These are phyloP conservation scores for Cerioporus squamosus DNA, from an alignment of 1,284 basidiomycete species.

Conservation along the genomic window DNA sequence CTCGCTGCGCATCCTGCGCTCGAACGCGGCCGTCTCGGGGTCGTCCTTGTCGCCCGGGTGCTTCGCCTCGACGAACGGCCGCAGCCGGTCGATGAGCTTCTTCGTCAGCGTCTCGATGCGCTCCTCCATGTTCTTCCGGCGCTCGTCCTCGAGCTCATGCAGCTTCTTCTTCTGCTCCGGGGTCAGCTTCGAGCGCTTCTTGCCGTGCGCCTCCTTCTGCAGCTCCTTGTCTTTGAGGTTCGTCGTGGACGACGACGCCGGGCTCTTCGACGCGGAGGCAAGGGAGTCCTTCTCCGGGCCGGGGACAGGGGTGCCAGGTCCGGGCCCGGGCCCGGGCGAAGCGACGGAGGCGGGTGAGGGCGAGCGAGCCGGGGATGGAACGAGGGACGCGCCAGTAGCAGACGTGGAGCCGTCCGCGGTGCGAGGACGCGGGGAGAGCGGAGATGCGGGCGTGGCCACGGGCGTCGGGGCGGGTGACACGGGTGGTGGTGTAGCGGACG, in stretches of 20 bases:
- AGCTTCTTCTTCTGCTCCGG: slow-evolving; percentile 87
- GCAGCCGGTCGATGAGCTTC: slow-evolving; percentile 83
- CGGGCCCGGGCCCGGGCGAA: slow-evolving; percentile 12
- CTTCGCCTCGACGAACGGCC: slow-evolving; percentile 90
- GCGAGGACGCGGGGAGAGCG: slow-evolving; percentile 10
- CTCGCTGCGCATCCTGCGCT: slow-evolving; percentile 81
- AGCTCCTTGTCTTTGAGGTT: slow-evolving; percentile 21
- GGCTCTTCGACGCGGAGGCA: slow-evolving; percentile 9
- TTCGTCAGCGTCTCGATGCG: slow-evolving; percentile 73
- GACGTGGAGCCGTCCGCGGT: slow-evolving; percentile 18
- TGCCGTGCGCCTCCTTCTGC: slow-evolving; percentile 30
- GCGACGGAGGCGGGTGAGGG: slow-evolving; percentile 19
- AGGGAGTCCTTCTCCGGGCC: slow-evolving; percentile 9
- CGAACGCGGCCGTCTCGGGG: slow-evolving; percentile 80
- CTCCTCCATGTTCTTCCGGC: slow-evolving; percentile 79
- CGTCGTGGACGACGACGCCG: slow-evolving; percentile 23
- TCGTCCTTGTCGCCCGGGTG: slow-evolving; percentile 88
- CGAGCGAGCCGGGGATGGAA: slow-evolving; percentile 13
- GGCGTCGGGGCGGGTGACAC: slow-evolving; percentile 18
- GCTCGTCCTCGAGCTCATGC: slow-evolving; percentile 78
- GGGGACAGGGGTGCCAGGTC: slow-evolving; percentile 9
- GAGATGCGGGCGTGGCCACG: slow-evolving; percentile 12
- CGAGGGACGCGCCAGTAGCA: slow-evolving; percentile 8
- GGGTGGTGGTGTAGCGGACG: slow-evolving; percentile 19
- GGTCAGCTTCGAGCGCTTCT: slow-evolving; percentile 68